Evolutionary conservation across 2,329 filamentous ascomycete species (phyloP).

Genomic region (Chalara sp.): DNA sequence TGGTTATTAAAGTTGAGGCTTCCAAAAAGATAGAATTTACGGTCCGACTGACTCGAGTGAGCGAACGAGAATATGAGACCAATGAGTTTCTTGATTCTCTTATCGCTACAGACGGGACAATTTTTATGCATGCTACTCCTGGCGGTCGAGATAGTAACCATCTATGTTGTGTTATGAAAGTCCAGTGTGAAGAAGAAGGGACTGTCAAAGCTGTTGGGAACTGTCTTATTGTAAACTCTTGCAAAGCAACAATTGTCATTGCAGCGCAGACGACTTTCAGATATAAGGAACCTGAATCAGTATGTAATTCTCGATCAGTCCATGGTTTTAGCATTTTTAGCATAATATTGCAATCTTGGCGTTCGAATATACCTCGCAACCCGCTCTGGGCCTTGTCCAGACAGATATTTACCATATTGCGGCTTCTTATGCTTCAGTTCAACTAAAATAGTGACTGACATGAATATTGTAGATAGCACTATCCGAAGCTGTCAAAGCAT

Average conservation of each 20-base stretch:
- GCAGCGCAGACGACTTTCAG: slow-evolving; percentile 34
- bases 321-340: too few relatives aligned
- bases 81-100: slow-evolving; percentile 36
- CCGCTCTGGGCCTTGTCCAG: too few relatives aligned
- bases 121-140: slow-evolving; percentile 33
- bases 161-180: slow-evolving; percentile 27
- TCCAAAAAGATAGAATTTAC: slow-evolving; percentile 11
- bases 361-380: too few relatives aligned
- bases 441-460: too few relatives aligned
- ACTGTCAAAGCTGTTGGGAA: slow-evolving; percentile 24
- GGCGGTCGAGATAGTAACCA: slow-evolving; percentile 28
- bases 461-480: too few relatives aligned
- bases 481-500: too few relatives aligned
- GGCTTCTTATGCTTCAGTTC: too few relatives aligned
- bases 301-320: too few relatives aligned
- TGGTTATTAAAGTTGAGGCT: slow-evolving; percentile 27
- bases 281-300: slow-evolving; percentile 13
- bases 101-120: slow-evolving; percentile 22
- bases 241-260: slow-evolving; percentile 28
- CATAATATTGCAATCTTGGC: too few relatives aligned
- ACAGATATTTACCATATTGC: too few relatives aligned
- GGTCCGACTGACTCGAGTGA: slow-evolving; percentile 31
- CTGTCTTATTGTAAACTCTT: slow-evolving; percentile 30
- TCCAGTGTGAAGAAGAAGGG: slow-evolving; percentile 20
- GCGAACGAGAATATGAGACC: slow-evolving; percentile 34